Base-by-base conservation (phyloP, 805 yeast genomes). In the Sugiyamaella smithiae region DNA sequence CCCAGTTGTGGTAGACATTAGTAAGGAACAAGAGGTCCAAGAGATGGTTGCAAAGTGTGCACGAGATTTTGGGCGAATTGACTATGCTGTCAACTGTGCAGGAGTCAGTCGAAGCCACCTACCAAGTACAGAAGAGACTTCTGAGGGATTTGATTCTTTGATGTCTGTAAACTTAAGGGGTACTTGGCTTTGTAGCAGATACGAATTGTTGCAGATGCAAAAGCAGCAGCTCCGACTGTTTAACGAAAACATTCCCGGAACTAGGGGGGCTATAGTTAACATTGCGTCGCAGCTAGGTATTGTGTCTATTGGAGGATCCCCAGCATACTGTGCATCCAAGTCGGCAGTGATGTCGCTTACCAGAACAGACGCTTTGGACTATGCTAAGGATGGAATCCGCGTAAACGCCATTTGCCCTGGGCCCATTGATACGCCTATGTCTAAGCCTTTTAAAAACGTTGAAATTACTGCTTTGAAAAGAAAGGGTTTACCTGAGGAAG, bases 401-500 rank as follows among this genome's bases (percentile, higher is more conserved):
- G 52, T 52, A 32, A 49, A 48, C 20, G 36, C 45, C 9, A 46
- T 52, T 3, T 48, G 43, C 37, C 55, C 55, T 7, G 55, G 55
- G 12, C 55, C 55, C 1, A 49, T 52, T 8, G 49, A 43, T 20
- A 48, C 55, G 20, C 50, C 45, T 8, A 42, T 52, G 44, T 45
- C 38, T 23, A 14, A 19, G 7, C 38, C 38, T 4, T 35, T 35
- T 35, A 19, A 35, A 4, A 35, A 35, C 17, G 38, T 26, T 3
- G 26, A 22, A 23, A 43, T 36, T 17, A 38, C 36, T 5, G 33
- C 51, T 9, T 40, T 47, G 24, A 25, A 29, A 7, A 7, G 31
- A 23, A 47, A 38, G 31, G 42, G 33, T 9, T 16, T 40, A 14
- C 40, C 48, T 19, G 26, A 45, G 32, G 45, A 49, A 35, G 40